Conservation (phyloP, 2,329 filamentous ascomycete species). For the Cercospora citrullina region DNA sequence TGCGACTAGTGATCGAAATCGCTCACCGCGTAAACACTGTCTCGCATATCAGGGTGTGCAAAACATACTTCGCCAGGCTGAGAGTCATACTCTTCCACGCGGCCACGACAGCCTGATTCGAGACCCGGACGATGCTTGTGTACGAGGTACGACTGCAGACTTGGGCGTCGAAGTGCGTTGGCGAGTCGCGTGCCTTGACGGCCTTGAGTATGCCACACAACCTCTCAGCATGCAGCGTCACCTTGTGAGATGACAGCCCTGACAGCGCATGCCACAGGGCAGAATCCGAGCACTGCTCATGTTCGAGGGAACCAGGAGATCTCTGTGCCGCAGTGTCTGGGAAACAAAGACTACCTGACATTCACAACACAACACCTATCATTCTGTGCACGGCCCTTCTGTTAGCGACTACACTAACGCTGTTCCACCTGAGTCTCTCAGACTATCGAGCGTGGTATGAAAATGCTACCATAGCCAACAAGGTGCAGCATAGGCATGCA, state of each 20-base stretch:
- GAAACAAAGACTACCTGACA: not conserved
- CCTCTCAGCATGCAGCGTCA: not conserved
- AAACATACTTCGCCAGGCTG: not conserved
- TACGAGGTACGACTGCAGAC: not conserved
- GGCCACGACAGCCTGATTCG: not conserved
- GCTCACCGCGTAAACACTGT: not conserved
- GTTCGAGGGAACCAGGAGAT: not conserved
- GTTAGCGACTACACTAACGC: not conserved
- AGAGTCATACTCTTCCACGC: not conserved
- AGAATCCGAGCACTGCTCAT: not conserved
- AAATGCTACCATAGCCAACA: not conserved
- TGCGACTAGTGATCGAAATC: not conserved
- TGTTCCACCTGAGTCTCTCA: not conserved
- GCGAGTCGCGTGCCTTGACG: not conserved
- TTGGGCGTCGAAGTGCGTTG: not conserved
- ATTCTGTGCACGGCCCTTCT: not conserved
- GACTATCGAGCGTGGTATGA: not conserved
- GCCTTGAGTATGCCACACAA: not conserved
- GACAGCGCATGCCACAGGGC: not conserved
- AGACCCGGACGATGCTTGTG: not conserved
- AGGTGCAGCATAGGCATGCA: constrained; percentile 1
- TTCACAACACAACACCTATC: not conserved
- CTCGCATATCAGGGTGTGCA: not conserved
- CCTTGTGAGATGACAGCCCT: not conserved
- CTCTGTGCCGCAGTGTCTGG: not conserved